phyloP scores from a whole-genome alignment of 2,329 filamentous ascomycete genomes.

The Diaporthe sp. region DNA sequence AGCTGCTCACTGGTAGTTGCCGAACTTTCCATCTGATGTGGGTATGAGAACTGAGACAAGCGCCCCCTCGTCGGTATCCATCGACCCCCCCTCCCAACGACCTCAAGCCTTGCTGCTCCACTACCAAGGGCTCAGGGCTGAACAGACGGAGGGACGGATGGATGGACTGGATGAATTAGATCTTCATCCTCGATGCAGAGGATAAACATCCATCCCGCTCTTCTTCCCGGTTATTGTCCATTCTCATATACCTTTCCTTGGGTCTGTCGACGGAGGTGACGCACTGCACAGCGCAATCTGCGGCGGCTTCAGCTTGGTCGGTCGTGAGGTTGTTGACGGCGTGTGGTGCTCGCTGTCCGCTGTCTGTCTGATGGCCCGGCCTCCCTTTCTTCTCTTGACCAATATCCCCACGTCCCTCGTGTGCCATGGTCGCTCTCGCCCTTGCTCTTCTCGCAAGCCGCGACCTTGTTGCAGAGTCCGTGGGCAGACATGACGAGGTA shows the following conservation, averaged over 20 bases:
- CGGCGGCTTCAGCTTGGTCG: background rate
- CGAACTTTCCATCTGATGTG: constrained; percentile 34
- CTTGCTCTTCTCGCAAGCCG: constrained; percentile 36
- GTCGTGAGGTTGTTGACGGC: background rate
- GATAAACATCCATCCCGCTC: constrained; percentile 11
- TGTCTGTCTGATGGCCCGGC: constrained; percentile 1
- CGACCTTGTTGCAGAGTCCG: constrained; percentile 39
- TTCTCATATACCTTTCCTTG: too few relatives aligned
- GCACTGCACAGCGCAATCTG: background rate
- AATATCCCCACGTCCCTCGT: constrained; percentile 32
- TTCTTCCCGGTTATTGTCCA: background rate
- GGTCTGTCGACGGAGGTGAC: background rate
- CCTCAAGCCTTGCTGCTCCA: constrained; percentile 32
- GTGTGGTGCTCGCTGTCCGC: background rate
- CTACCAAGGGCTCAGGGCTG: constrained; percentile 38
- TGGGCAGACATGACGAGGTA: constrained; percentile 43
- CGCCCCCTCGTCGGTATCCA: constrained; percentile 35
- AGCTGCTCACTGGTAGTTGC: constrained; percentile 29
- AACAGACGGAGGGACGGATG: constrained; percentile 18
- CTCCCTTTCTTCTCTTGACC: constrained; percentile 37
- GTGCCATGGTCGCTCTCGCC: constrained; percentile 27
- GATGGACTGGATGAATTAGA: constrained; percentile 35
- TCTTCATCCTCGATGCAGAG: constrained; percentile 30
- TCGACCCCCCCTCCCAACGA: constrained; percentile 32
- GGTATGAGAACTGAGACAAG: constrained; percentile 38